Conservation (phyloP, 2,329 filamentous ascomycete species). For the Aspergillus sp. region DNA sequence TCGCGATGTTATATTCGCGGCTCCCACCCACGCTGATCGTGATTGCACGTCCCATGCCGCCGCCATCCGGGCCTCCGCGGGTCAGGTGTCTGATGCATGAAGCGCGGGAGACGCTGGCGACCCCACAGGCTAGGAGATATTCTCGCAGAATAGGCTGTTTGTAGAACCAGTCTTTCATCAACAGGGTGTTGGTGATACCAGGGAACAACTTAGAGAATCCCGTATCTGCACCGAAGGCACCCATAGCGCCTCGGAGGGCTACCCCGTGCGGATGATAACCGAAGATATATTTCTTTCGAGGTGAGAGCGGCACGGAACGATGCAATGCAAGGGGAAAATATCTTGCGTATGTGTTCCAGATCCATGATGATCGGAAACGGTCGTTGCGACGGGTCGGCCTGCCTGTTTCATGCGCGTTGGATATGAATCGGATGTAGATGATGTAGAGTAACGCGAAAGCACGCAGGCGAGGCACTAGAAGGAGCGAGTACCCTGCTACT, state of each 20-base stretch:
- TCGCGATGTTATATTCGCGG: slow-evolving; percentile 76
- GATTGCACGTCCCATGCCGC: slow-evolving; percentile 80
- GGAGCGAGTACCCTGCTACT: slow-evolving; percentile 76
- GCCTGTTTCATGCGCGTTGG: slow-evolving; percentile 68
- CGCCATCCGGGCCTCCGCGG: slow-evolving; percentile 66
- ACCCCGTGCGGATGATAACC: slow-evolving; percentile 90
- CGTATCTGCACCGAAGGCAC: slow-evolving; percentile 76
- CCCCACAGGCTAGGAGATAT: slow-evolving; percentile 73
- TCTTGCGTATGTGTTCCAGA: slow-evolving; percentile 78
- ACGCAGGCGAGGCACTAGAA: slow-evolving; percentile 77
- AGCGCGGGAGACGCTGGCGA: slow-evolving; percentile 77
- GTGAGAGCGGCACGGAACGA: slow-evolving; percentile 71
- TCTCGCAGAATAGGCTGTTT: slow-evolving; percentile 80
- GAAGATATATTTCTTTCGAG: slow-evolving; percentile 80
- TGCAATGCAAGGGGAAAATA: slow-evolving; percentile 83
- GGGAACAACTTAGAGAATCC: slow-evolving; percentile 78
- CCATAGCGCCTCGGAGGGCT: slow-evolving; percentile 81
- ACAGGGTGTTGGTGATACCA: slow-evolving; percentile 79
- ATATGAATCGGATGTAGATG: slow-evolving; percentile 67
- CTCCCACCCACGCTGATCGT: slow-evolving; percentile 89
- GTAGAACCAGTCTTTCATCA: slow-evolving; percentile 84
- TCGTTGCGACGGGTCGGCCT: slow-evolving; percentile 68
- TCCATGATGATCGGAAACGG: slow-evolving; percentile 63
- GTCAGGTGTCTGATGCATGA: slow-evolving; percentile 78
- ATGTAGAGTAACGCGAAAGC: slow-evolving; percentile 68